A percentile compares a stretch with the other conserved stretches of the same genome.
phyloP scores from a whole-genome alignment of 306 rosid genomes.

The Mucuna pruriens region DNA sequence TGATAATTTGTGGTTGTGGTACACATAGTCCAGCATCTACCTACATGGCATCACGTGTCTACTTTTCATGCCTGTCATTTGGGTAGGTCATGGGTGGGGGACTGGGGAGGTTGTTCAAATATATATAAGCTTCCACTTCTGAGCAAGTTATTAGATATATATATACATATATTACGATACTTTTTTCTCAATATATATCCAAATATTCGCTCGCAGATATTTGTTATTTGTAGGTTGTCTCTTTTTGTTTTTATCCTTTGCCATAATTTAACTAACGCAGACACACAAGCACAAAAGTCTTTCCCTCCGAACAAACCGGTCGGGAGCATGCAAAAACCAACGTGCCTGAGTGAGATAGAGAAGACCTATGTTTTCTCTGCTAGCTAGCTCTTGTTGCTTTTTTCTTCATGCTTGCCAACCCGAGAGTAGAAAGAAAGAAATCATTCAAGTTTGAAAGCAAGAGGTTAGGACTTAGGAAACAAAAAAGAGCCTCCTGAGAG shows the following conservation, averaged over 20 bases:
- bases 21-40: conserved; percentile 19
- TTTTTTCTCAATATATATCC: not conserved
- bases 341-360: conserved; percentile 29
- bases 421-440: conserved; percentile 18
- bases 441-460: conserved; percentile 27
- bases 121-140: not conserved
- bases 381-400: no score
- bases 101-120: not conserved
- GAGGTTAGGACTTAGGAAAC: not conserved
- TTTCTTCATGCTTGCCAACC: conserved; percentile 47
- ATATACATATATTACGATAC: not conserved
- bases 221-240: conserved; percentile 15
- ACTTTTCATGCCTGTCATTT: not conserved
- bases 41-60: conserved; percentile 39
- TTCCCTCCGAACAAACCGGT: conserved; percentile 31
- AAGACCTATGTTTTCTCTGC: not conserved
- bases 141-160: not conserved
- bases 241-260: not conserved
- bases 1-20: conserved; percentile 33
- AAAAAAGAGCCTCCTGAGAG: not conserved
- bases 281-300: conserved; percentile 36
- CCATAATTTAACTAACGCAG: conserved; percentile 26
- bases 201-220: not conserved
- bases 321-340: conserved; percentile 40
- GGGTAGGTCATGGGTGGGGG: no score